Evolutionary conservation across 2,329 filamentous ascomycete genomes (phyloP).

Genomic region (Pyrenochaeta sp.): DNA sequence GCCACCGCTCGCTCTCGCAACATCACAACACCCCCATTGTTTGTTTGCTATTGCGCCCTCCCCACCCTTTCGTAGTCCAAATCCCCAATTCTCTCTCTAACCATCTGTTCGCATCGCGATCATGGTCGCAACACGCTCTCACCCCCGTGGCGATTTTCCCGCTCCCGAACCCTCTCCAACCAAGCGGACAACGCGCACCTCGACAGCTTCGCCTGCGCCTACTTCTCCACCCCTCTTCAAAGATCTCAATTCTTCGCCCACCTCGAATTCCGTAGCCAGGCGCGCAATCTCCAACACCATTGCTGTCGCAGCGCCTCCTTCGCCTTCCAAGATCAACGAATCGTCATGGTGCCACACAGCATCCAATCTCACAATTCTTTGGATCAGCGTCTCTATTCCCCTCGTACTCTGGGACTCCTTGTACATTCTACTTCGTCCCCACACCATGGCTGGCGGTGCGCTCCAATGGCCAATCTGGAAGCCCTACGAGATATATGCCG

Average conservation of each 20-base stretch:
- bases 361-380: constrained; percentile 68
- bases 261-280: constrained; percentile 26
- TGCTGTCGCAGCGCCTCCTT: constrained; percentile 20
- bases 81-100: background rate
- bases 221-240: constrained; percentile 16
- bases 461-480: constrained; percentile 76
- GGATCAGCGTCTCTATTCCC: constrained; percentile 78
- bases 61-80: background rate
- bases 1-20: background rate
- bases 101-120: background rate
- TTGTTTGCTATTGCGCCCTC: background rate
- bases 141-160: constrained; percentile 47
- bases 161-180: constrained; percentile 46
- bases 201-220: constrained; percentile 44
- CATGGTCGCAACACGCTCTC: constrained; percentile 53
- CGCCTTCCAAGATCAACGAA: constrained; percentile 30
- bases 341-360: constrained; percentile 66
- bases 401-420: constrained; percentile 82
- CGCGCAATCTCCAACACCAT: constrained; percentile 35
- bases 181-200: constrained; percentile 44
- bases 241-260: constrained; percentile 26
- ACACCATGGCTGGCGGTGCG: constrained; percentile 80
- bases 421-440: constrained; percentile 82
- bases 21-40: background rate
- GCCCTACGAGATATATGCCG: constrained; percentile 82